These are phyloP conservation scores for Saccharomycopsis schoenii DNA, from an alignment of 805 yeast species.

Conservation along the genomic window DNA sequence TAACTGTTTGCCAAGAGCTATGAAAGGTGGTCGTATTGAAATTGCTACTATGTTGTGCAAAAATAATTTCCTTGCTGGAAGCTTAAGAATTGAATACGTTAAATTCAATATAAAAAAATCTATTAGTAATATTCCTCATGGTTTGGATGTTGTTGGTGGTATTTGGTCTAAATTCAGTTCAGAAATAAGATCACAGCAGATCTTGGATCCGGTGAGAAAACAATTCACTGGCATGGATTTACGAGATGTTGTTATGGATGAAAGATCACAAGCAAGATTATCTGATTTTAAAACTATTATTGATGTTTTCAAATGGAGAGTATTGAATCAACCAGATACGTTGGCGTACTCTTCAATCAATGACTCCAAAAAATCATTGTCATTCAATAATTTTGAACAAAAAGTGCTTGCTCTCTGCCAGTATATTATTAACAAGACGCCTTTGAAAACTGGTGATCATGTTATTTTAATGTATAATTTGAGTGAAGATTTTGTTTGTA, in stretches of 20 bases:
- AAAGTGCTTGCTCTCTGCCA: slow-evolving; percentile 67
- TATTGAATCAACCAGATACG: slow-evolving; percentile 64
- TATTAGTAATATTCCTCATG: slow-evolving; percentile 56
- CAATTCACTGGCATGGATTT: slow-evolving; percentile 80
- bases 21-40: slow-evolving; percentile 79
- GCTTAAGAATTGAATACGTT: slow-evolving; percentile 68
- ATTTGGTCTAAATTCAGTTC: slow-evolving; percentile 78
- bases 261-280: slow-evolving; percentile 62
- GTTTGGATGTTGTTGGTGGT: slow-evolving; percentile 71
- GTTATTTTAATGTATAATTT: slow-evolving; percentile 79
- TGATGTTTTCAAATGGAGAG: slow-evolving; percentile 73
- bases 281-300: slow-evolving; percentile 63
- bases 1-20: slow-evolving; percentile 73
- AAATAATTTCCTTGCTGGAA: slow-evolving; percentile 66
- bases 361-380: slow-evolving; percentile 35
- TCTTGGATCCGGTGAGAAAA: slow-evolving; percentile 43
- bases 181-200: slow-evolving; percentile 36
- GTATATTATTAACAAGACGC: slow-evolving; percentile 58
- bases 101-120: slow-evolving; percentile 65
- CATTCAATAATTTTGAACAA: slow-evolving; percentile 79
- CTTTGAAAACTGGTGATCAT: slow-evolving; percentile 55
- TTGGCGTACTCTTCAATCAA: slow-evolving; percentile 50
- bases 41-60: slow-evolving; percentile 86
- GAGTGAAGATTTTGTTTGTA: slow-evolving; percentile 76
- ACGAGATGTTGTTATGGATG: slow-evolving; percentile 68